A percentile compares a stretch with the other conserved stretches of the same genome.
Conservation (phyloP, 129 eudicot species). For the Cynara cardunculus region DNA sequence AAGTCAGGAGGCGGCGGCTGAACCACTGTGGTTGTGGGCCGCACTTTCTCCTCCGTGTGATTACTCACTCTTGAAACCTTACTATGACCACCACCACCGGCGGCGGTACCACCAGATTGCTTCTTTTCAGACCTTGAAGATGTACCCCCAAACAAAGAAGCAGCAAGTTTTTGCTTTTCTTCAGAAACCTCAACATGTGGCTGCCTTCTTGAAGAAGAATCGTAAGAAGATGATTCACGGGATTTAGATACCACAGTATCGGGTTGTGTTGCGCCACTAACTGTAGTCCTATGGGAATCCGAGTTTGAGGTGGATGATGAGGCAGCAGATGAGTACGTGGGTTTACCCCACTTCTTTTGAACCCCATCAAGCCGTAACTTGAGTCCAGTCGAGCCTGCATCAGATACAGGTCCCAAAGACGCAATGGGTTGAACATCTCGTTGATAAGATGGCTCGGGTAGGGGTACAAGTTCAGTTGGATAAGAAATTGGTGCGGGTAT, state of each 20-base stretch:
- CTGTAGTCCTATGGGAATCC: constrained; percentile 34
- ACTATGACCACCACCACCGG: constrained; percentile 26
- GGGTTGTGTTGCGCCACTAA: constrained; percentile 48
- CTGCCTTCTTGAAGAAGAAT: constrained; percentile 26
- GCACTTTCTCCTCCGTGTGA: constrained; percentile 37
- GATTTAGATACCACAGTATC: constrained; percentile 33
- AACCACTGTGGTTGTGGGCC: constrained; percentile 26
- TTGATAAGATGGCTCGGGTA: constrained; percentile 57
- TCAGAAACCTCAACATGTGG: constrained; percentile 60
- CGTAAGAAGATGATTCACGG: constrained; percentile 39
- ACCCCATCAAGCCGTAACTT: constrained; percentile 93
- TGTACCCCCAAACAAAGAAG: constrained; percentile 79
- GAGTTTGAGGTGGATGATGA: constrained; percentile 71
- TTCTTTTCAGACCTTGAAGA: constrained; percentile 53
- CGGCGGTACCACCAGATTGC: constrained; percentile 38
- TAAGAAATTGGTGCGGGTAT: constrained; percentile 41
- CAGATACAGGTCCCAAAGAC: constrained; percentile 35
- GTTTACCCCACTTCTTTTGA: constrained; percentile 94
- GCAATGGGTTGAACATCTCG: constrained; percentile 36
- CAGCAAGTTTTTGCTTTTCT: constrained; percentile 90
- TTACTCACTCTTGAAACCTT: constrained; percentile 48
- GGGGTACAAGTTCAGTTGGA: constrained; percentile 72
- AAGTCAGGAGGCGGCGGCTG: constrained; percentile 74
- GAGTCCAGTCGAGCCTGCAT: constrained; percentile 53
- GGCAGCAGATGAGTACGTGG: constrained; percentile 58